These are phyloP conservation scores for Trichothecium roseum DNA, from an alignment of 2,329 filamentous ascomycete genomes.

Conservation along the genomic window DNA sequence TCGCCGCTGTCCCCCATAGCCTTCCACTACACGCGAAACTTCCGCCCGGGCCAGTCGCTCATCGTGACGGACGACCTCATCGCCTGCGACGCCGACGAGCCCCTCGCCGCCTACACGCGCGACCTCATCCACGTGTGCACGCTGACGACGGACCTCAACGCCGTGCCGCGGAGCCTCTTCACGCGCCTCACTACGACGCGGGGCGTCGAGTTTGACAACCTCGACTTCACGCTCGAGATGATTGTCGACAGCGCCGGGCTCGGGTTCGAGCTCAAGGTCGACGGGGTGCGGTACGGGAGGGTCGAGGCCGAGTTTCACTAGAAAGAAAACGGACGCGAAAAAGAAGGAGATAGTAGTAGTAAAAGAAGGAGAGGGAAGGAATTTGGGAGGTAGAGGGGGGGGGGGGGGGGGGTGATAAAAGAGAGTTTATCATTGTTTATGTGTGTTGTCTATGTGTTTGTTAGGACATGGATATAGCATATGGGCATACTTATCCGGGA, in stretches of 20 bases:
- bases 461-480: too few species aligned
- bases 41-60: constrained; percentile 66
- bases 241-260: constrained; percentile 68
- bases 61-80: constrained; percentile 74
- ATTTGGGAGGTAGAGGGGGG: not conserved
- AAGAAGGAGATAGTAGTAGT: not conserved
- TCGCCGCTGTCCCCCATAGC: constrained; percentile 65
- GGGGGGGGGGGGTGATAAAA: too few species aligned
- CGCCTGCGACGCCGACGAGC: constrained; percentile 59
- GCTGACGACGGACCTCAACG: constrained; percentile 67
- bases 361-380: not conserved
- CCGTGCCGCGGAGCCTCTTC: constrained; percentile 63
- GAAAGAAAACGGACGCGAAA: not conserved
- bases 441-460: too few species aligned
- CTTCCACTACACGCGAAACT: constrained; percentile 81
- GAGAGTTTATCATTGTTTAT: too few species aligned
- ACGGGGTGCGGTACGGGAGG: constrained; percentile 64
- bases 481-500: too few species aligned
- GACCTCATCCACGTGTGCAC: constrained; percentile 67
- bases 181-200: constrained; percentile 68
- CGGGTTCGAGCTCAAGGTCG: constrained; percentile 69
- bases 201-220: constrained; percentile 71
- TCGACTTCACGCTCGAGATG: constrained; percentile 78
- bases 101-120: constrained; percentile 47
- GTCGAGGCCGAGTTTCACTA: constrained; percentile 72